Evolutionary conservation across 345 rosid genomes (phyloP).

Genomic region (Populus simonii): DNA sequence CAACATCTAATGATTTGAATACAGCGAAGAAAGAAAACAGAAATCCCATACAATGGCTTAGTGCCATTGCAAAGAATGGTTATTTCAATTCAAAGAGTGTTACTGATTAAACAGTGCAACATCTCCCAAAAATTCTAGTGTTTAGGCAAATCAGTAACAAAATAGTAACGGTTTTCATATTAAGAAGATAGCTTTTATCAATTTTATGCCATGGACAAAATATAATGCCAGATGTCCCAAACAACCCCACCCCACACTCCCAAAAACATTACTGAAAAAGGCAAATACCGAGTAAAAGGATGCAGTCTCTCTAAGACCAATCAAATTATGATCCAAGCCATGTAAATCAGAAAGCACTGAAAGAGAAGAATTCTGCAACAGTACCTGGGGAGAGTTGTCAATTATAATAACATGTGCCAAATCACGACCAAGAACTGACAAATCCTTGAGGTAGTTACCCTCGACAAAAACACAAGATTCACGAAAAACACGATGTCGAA

Average conservation of each 20-base stretch:
- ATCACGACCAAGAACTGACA: constrained; percentile 94
- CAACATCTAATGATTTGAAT: not conserved
- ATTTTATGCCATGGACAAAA: not conserved
- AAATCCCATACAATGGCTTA: too few relatives aligned
- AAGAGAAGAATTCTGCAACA: not conserved
- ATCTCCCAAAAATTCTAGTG: not conserved
- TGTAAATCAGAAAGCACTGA: not conserved
- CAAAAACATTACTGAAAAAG: not conserved
- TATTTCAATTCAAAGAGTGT: not conserved
- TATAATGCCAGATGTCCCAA: not conserved
- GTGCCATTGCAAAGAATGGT: too few relatives aligned
- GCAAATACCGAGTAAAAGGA: not conserved
- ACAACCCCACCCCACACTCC: not conserved
- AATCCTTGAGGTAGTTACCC: constrained; percentile 92
- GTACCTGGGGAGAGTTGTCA: constrained; percentile 99
- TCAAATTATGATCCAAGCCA: not conserved
- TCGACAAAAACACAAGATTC: constrained; percentile 95
- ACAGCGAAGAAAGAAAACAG: not conserved
- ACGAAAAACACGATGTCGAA: constrained; percentile 91
- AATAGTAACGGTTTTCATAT: not conserved
- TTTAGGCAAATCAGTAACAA: not conserved
- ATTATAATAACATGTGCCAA: constrained; percentile 76
- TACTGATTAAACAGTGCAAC: not conserved
- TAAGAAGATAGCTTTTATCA: not conserved
- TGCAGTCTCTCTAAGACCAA: not conserved